phyloP scores from a whole-genome alignment of 345 rosid species.

The Eucalyptus caleyi region DNA sequence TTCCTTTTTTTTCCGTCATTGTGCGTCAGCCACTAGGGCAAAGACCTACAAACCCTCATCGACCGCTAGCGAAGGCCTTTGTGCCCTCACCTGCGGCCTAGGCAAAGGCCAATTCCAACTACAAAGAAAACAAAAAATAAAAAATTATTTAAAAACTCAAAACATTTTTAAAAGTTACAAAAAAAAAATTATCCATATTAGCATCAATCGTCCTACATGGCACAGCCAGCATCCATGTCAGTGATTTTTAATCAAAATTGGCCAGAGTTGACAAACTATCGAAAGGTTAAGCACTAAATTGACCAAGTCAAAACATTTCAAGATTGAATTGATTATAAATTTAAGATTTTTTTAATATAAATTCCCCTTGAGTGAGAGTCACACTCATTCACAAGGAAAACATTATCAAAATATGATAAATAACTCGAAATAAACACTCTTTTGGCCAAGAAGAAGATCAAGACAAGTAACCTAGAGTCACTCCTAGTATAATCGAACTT shows the following conservation, averaged over 20 bases:
- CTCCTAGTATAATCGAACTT: neutral
- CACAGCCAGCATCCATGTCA: rapidly evolving
- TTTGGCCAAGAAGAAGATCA: neutral
- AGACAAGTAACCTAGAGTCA: neutral
- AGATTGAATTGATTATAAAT: neutral
- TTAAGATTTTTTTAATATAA: neutral
- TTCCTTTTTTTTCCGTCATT: neutral
- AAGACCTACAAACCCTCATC: neutral
- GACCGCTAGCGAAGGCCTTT: rapidly evolving
- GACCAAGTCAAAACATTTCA: neutral
- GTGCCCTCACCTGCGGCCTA: rapidly evolving
- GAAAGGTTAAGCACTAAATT: neutral
- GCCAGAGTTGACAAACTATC: rapidly evolving
- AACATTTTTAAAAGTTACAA: no score
- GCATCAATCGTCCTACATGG: rapidly evolving
- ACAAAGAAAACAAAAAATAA: neutral
- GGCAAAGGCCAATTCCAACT: neutral
- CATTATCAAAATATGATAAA: neutral
- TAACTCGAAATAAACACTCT: neutral
- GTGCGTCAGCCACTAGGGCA: neutral
- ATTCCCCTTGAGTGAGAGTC: neutral
- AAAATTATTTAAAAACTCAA: neutral
- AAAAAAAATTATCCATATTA: neutral
- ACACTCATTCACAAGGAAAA: neutral
- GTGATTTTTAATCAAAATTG: rapidly evolving